Evolutionary conservation across 345 rosid species (phyloP).

Genomic region (Hirschfeldia incana): DNA sequence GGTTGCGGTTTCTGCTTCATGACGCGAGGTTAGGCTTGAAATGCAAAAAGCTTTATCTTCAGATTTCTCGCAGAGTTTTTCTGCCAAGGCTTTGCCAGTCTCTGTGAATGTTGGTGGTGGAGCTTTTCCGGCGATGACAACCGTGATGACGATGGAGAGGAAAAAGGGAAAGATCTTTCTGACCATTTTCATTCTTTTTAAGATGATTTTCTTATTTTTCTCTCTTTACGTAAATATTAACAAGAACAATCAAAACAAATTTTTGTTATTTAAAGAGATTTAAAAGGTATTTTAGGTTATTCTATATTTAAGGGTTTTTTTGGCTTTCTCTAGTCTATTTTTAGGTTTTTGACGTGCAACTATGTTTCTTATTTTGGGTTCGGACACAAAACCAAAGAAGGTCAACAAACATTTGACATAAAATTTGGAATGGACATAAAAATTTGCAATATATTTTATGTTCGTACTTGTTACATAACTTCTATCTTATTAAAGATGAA

Average conservation of each 20-base stretch:
- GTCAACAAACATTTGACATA: neutral
- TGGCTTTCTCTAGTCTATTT: neutral
- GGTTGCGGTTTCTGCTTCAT: conserved; percentile 44
- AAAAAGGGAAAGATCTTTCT: conserved; percentile 26
- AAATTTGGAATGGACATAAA: neutral
- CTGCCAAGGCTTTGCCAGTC: conserved; percentile 36
- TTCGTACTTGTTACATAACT: too few species aligned
- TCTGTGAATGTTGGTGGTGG: conserved; percentile 42
- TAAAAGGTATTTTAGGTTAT: neutral
- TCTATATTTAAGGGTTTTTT: neutral
- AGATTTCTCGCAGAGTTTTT: conserved; percentile 44
- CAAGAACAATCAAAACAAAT: neutral
- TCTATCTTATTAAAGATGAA: too few species aligned
- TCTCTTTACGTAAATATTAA: conserved; percentile 23
- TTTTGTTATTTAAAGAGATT: neutral
- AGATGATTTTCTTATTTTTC: neutral
- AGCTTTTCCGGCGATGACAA: conserved; percentile 30
- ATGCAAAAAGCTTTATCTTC: conserved; percentile 53
- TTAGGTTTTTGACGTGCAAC: neutral
- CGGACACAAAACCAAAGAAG: neutral
- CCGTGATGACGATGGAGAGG: conserved; percentile 27
- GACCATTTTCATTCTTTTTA: conserved; percentile 28
- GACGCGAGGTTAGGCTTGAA: conserved; percentile 45
- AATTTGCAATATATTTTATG: neutral
- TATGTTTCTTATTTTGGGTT: neutral